A percentile compares a stretch with the other conserved stretches of the same genome.
phyloP scores from a whole-genome alignment of 208 protist genomes.

The Naegleria gruberi region DNA sequence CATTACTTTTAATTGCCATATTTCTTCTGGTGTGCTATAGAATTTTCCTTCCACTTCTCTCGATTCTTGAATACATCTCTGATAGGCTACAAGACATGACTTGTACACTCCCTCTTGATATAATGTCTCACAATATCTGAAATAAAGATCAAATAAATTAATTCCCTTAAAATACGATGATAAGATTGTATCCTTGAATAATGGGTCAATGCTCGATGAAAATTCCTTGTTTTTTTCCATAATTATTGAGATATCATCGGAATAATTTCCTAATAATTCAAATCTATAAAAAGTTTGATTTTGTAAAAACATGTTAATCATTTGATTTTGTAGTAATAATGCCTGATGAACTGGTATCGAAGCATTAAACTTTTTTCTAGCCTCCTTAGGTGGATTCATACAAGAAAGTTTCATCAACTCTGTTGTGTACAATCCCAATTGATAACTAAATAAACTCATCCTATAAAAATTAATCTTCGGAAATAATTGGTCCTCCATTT shows the following conservation, averaged over 20 bases:
- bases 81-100: not conserved
- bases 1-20: not conserved
- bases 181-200: not conserved
- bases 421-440: not conserved
- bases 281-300: not conserved
- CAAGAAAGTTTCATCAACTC: not conserved
- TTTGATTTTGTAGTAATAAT: not conserved
- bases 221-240: not conserved
- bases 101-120: not conserved
- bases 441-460: not conserved
- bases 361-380: not conserved
- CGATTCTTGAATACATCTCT: not conserved
- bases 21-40: not conserved
- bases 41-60: not conserved
- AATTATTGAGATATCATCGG: not conserved
- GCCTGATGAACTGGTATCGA: not conserved
- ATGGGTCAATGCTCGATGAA: not conserved
- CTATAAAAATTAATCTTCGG: not conserved
- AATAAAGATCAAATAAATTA: not conserved
- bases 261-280: not conserved
- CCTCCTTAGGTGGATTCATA: not conserved
- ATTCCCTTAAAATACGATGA: not conserved
- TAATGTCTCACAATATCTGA: not conserved
- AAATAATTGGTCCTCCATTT: not conserved
- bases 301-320: not conserved